Base-by-base conservation (phyloP, 2,329 filamentous ascomycete genomes). In the Ceratocystis albifundus region DNA sequence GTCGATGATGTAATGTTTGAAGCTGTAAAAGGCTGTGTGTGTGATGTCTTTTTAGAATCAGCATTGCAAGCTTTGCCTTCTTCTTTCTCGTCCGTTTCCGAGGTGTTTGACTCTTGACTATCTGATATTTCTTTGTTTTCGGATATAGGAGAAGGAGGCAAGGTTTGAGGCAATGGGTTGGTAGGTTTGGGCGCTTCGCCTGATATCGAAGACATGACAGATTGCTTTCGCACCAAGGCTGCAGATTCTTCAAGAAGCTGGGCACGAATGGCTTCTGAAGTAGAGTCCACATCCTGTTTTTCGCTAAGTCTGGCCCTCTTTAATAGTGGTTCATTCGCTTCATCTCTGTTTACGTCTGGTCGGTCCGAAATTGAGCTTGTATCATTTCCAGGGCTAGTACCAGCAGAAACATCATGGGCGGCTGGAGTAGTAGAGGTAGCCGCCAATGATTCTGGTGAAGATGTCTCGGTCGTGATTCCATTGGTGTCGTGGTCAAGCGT, bases 381-480 rank as follows among this genome's bases (percentile, higher is more conserved):
- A 62, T 90, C 87, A 65, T 87, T 83, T 65, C 88, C 88, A 0
- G 88, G 86, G 70, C 88, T 91, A 1, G 88, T 91, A 70, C 88
- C 86, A 0, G 88, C 84, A 1, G 88, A 91, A 5, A 80, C 82
- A 69, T 87, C 83, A 68, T 86, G 82, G 48, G 86, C 80, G 45
- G 81, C 82, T 1, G 89, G 88, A 0, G 89, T 94, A 25, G 87
- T 84, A 65, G 85, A 85, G 55, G 88, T 91, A 71, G 87, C 86
- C 1, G 86, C 82, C 41, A 88, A 91, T 4, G 89, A 93, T 2
- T 77, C 78, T 17, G 83, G 81, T 1, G 82, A 85, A 2, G 80
- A 84, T 4, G 79, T 70, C 1, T 68, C 57, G 22, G 61, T 64
- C 76, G 8, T 44, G 15, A 61, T 41, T 22, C 30, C 36, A 17